Conservation (phyloP, 768 basidiomycete genomes). For the Gymnopilus dilepis region DNA sequence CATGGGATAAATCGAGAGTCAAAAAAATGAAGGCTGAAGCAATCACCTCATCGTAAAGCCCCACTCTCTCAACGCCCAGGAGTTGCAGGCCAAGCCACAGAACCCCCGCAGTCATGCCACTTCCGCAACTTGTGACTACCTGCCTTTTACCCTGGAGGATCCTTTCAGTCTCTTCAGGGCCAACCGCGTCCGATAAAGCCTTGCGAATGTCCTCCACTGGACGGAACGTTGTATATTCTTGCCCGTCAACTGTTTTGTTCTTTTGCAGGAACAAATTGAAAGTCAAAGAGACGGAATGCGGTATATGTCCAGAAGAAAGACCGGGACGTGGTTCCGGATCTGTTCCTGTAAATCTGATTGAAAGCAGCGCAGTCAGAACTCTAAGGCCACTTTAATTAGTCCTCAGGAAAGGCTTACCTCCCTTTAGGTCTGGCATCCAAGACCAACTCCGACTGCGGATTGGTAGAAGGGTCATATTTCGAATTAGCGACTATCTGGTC, state of each 20-base stretch:
- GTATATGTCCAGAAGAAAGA: slow-evolving; percentile 91
- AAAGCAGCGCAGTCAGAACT: neutral
- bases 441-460: slow-evolving; percentile 65
- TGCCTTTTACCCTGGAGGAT: slow-evolving; percentile 64
- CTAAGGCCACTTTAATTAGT: neutral
- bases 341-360: slow-evolving; percentile 71
- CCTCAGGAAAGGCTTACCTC: slow-evolving; percentile 69
- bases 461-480: slow-evolving; percentile 44
- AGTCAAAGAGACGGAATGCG: slow-evolving; percentile 82
- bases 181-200: slow-evolving; percentile 68
- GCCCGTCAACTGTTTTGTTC: slow-evolving; percentile 41
- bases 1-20: slow-evolving; percentile 9
- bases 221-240: slow-evolving; percentile 64
- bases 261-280: slow-evolving; percentile 75
- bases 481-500: slow-evolving; percentile 82
- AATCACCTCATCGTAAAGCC: slow-evolving; percentile 93
- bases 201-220: slow-evolving; percentile 60
- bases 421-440: slow-evolving; percentile 88
- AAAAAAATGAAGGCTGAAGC: slow-evolving; percentile 6
- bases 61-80: slow-evolving; percentile 62
- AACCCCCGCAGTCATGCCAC: slow-evolving; percentile 97
- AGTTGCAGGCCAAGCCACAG: slow-evolving; percentile 92
- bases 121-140: slow-evolving; percentile 86
- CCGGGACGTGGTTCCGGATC: slow-evolving; percentile 91
- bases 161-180: slow-evolving; percentile 55